phyloP scores from a whole-genome alignment of 345 rosid species.

The Brassica carinata region DNA sequence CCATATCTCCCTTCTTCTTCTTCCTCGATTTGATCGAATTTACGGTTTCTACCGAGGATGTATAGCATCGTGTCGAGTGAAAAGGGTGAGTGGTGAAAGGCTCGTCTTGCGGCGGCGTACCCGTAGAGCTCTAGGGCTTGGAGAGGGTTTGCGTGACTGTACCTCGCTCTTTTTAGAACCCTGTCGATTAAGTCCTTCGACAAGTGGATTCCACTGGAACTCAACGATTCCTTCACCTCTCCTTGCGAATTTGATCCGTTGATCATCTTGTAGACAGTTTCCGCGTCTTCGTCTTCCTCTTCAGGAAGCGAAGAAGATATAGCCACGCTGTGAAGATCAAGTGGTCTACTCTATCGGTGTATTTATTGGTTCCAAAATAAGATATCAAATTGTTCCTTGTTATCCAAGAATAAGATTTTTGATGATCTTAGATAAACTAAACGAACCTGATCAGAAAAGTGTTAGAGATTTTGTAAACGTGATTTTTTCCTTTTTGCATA shows the following conservation, averaged over 20 bases:
- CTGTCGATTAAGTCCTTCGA: slow-evolving; percentile 70
- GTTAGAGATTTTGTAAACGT: neutral
- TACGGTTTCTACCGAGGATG: slow-evolving; percentile 68
- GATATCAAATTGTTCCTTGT: neutral
- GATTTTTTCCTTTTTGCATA: neutral
- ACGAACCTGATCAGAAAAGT: neutral
- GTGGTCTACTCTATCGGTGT: too few relatives aligned
- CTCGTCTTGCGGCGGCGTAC: slow-evolving; percentile 48
- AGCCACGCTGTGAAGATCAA: too few relatives aligned
- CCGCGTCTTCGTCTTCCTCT: slow-evolving; percentile 31
- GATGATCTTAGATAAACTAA: neutral
- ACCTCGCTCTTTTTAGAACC: slow-evolving; percentile 71
- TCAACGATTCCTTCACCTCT: slow-evolving; percentile 47
- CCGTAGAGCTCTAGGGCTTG: slow-evolving; percentile 70
- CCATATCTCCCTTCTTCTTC: slow-evolving; percentile 75
- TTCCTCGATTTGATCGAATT: slow-evolving; percentile 61
- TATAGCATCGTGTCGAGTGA: slow-evolving; percentile 79
- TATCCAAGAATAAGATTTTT: neutral
- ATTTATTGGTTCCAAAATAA: too few relatives aligned
- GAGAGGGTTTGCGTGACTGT: slow-evolving; percentile 78
- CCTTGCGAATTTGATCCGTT: slow-evolving; percentile 43
- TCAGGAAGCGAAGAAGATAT: slow-evolving; percentile 24
- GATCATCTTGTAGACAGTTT: slow-evolving; percentile 43
- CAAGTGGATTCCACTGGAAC: slow-evolving; percentile 51
- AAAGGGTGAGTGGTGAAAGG: slow-evolving; percentile 63